Percentiles rank a stretch among this genome's conserved stretches.
Conservation (phyloP, 108 stramenopile genomes). For the Fragilaria crotonensis region DNA sequence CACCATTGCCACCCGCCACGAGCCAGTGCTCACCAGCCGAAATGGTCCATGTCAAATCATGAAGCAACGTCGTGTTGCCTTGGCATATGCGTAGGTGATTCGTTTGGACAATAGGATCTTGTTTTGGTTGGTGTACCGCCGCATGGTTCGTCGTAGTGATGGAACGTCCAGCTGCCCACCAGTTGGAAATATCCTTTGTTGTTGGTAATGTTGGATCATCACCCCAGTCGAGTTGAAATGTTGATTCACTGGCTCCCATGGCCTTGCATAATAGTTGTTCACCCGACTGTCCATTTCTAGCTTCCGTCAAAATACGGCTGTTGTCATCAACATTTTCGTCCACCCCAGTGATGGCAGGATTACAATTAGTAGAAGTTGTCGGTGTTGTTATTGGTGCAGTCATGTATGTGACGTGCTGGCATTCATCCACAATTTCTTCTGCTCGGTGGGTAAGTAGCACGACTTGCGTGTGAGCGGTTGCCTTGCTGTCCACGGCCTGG, state of each 20-base stretch:
- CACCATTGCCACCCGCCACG: conserved; percentile 69
- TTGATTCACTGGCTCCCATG: background rate
- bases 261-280: too few species aligned
- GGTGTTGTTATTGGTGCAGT: background rate
- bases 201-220: conserved; percentile 10
- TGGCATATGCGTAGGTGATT: background rate
- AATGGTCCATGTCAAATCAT: conserved; percentile 55
- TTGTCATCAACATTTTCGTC: too few species aligned
- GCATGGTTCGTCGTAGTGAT: too few species aligned
- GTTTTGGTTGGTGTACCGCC: background rate
- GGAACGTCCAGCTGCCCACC: background rate
- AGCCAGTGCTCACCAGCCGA: conserved; percentile 55
- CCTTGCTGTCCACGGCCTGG: conserved; percentile 47
- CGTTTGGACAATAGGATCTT: conserved; percentile 11
- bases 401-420: conserved; percentile 21
- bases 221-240: background rate
- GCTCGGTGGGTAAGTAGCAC: conserved; percentile 54
- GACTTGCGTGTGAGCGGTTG: conserved; percentile 54
- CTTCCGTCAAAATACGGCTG: conserved; percentile 17
- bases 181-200: background rate
- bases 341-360: conserved; percentile 7
- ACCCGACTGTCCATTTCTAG: conserved; percentile 2
- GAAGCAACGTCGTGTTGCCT: conserved; percentile 34
- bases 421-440: conserved; percentile 61
- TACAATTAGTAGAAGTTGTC: background rate